Conservation (phyloP, 208 protist genomes). For the Leishmania tropica region DNA sequence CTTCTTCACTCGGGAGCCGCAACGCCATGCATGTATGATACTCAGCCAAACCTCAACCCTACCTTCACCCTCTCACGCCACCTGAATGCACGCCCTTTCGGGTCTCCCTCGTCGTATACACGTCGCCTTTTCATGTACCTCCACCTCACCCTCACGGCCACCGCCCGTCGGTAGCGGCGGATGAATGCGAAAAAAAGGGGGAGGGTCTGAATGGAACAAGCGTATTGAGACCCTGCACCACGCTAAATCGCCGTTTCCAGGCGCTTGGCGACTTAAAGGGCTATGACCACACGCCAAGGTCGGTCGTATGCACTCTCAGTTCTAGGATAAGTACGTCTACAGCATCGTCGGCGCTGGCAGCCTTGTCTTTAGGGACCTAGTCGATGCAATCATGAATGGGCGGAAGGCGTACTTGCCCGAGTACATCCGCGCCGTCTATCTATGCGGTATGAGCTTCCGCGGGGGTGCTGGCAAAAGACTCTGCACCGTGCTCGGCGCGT, state of each 20-base stretch:
- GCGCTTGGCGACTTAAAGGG: not conserved
- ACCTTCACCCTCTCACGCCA: not conserved
- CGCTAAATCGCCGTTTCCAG: not conserved
- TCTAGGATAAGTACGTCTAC: constrained; percentile 15
- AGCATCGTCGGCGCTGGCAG: not conserved
- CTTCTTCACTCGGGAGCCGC: constrained; percentile 18
- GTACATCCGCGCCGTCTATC: constrained; percentile 15
- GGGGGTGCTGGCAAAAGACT: not conserved
- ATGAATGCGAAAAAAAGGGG: not conserved
- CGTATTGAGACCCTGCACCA: not conserved
- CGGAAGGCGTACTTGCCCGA: constrained; percentile 12
- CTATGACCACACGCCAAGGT: not conserved
- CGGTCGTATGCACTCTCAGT: constrained; percentile 2
- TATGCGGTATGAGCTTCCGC: constrained; percentile 15
- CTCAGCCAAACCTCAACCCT: constrained; percentile 6
- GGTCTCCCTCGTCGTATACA: constrained; percentile 2
- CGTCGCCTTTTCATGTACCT: constrained; percentile 13
- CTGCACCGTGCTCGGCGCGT: constrained; percentile 1
- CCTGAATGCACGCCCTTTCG: constrained; percentile 14
- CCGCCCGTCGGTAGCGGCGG: constrained; percentile 5
- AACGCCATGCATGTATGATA: constrained; percentile 3
- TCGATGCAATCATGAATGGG: not conserved
- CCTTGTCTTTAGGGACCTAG: constrained; percentile 5
- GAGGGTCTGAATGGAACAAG: not conserved
- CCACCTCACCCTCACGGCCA: constrained; percentile 6